phyloP scores from a whole-genome alignment of 192 early-diverging fungal genomes.

The Coemansia sp. region DNA sequence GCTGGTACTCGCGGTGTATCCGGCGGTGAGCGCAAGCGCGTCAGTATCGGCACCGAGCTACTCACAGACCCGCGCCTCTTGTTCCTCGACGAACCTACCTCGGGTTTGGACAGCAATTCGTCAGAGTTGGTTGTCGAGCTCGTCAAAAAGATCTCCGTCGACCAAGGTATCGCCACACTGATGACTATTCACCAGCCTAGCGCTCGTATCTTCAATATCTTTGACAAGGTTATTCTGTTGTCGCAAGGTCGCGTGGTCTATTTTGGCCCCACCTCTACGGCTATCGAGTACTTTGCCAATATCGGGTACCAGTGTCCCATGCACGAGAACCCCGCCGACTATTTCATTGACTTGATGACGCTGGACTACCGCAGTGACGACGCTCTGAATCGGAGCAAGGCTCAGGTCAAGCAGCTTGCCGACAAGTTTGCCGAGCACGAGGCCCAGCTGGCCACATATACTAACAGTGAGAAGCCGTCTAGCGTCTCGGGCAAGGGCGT shows the following conservation, averaged over 20 bases:
- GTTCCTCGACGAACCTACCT: conserved; percentile 64
- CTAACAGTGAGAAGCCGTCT: conserved; percentile 10
- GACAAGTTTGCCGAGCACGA: conserved; percentile 34
- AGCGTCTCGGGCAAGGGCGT: background rate
- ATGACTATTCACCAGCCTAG: conserved; percentile 93
- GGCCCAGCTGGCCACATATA: background rate
- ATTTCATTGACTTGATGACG: conserved; percentile 68
- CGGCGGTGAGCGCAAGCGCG: conserved; percentile 61
- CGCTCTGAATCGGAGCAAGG: conserved; percentile 36
- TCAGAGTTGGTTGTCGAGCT: conserved; percentile 67
- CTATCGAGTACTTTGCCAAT: conserved; percentile 55
- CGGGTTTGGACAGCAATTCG: conserved; percentile 73
- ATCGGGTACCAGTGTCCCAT: conserved; percentile 66
- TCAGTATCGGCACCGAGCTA: conserved; percentile 56
- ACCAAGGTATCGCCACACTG: conserved; percentile 69
- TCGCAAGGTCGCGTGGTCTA: conserved; percentile 67
- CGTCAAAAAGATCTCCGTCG: conserved; percentile 62
- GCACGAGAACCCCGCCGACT: conserved; percentile 76
- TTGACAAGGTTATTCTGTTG: conserved; percentile 81
- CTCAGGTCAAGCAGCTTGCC: conserved; percentile 46
- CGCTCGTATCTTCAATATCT: conserved; percentile 77
- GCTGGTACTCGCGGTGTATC: conserved; percentile 56
- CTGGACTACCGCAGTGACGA: conserved; percentile 58
- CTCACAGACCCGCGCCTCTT: conserved; percentile 60
- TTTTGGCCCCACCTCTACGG: conserved; percentile 56